phyloP scores from a whole-genome alignment of 1,284 basidiomycete species.

The Pseudozyma thailandica region DNA sequence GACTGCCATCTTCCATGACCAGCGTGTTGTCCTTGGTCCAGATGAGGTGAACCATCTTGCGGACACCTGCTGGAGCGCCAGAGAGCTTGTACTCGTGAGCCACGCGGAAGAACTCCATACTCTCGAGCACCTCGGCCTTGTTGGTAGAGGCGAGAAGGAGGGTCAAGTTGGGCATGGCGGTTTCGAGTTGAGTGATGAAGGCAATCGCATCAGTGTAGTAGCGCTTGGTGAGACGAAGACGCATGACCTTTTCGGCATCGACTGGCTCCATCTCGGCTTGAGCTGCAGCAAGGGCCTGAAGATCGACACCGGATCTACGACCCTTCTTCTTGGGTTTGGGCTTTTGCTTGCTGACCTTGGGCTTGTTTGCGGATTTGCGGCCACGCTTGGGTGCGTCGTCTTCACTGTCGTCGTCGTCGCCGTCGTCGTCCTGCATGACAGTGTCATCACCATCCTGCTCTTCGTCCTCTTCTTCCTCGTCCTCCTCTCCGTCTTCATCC shows the following conservation, averaged over 20 bases:
- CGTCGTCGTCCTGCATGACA: constrained; percentile 28
- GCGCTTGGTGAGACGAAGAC: constrained; percentile 82
- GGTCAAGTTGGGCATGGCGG: constrained; percentile 79
- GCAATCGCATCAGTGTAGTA: constrained; percentile 87
- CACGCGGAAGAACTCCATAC: constrained; percentile 92
- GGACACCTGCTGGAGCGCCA: constrained; percentile 76
- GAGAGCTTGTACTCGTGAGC: constrained; percentile 85
- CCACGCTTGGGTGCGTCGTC: constrained; percentile 12
- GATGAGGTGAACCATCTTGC: constrained; percentile 95
- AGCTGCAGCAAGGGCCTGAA: constrained; percentile 53
- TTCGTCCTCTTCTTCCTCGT: constrained; percentile 41
- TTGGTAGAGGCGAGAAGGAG: constrained; percentile 87
- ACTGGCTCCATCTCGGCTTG: constrained; percentile 57
- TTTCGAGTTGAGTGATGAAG: constrained; percentile 86
- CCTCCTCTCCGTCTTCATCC: constrained; percentile 68
- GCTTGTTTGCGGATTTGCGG: constrained; percentile 20
- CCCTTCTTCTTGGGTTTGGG: constrained; percentile 40
- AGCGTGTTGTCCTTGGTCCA: constrained; percentile 95
- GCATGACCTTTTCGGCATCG: constrained; percentile 71
- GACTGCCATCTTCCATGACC: constrained; percentile 80
- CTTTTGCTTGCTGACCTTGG: constrained; percentile 22
- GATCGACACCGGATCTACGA: constrained; percentile 70
- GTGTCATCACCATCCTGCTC: constrained; percentile 29
- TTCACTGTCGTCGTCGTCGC: constrained; percentile 12
- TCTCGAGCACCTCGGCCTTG: constrained; percentile 92